Base-by-base conservation (phyloP, 495 filamentous ascomycete genomes). In the Aspergillus cavernicola region DNA sequence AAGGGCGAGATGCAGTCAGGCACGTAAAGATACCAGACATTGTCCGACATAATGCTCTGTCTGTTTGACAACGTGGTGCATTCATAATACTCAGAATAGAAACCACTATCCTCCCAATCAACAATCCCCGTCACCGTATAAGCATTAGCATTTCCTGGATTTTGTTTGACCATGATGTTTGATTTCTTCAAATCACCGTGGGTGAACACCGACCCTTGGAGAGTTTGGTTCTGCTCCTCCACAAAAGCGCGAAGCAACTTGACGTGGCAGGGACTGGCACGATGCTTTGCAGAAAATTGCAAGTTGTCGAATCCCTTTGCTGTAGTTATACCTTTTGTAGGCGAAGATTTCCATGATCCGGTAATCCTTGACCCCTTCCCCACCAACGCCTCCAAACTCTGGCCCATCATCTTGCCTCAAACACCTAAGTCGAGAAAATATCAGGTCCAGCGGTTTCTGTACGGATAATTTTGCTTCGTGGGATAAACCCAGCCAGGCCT, bases 131-230 rank as follows among this genome's bases (percentile, higher is more conserved):
- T 63, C 35, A 69, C 37, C n/a, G 45, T 33, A 40, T 65, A 67
- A 18, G 42, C 18, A 28, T 56, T 66, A 45, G 48, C 12, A 16
- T 41, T 24, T 24, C 23, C 19, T 1, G 38, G 38, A 54, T 66
- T 63, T 52, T 40, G 50, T 48, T 57, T 32, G 20, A 73, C 71
- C 59, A 73, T 71, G 32, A 74, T 70, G 56, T 76, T 76, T 19
- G 39, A 61, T 42, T 60, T 59, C 41, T 66, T 61, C 18, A 75
- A 41, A 60, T 74, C 65, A 26, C 65, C 66, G 50, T 74, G 71
- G 0, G 71, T 72, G 55, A 74, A 73, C n/a, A 73, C 69, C 1
- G 50, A 56, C 39, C 44, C 52, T 22, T 39, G 49, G 5, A 33
- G 23, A 16, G 44, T 49, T 29, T 35, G 50, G 8, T 55, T 53